A percentile compares a stretch with the other conserved stretches of the same genome.
Conservation (phyloP, 2,329 filamentous ascomycete genomes). For the Calonectria honghensis region DNA sequence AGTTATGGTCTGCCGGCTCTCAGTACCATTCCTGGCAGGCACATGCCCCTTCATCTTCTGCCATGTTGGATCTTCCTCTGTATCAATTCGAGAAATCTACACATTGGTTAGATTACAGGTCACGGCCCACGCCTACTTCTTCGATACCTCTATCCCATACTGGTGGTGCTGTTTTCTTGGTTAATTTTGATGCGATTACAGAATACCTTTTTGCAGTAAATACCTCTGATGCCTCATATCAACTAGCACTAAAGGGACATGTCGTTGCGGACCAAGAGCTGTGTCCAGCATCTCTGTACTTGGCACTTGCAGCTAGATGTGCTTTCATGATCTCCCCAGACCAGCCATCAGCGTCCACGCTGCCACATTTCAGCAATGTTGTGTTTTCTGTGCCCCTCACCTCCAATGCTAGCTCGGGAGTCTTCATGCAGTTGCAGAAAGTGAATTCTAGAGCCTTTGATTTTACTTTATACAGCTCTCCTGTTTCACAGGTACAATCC, state of each 20-base stretch:
- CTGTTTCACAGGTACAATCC: background rate
- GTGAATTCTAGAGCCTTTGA: background rate
- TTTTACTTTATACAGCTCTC: background rate
- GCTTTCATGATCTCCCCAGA: background rate
- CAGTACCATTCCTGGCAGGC: background rate
- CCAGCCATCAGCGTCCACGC: background rate
- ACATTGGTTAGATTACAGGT: conserved; percentile 1
- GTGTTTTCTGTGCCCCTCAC: background rate
- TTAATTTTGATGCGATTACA: background rate
- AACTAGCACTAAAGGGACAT: background rate
- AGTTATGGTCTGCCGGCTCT: background rate
- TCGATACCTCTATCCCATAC: background rate
- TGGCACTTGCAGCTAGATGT: background rate
- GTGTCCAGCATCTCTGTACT: background rate
- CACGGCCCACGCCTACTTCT: background rate
- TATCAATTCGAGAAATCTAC: conserved; percentile 3
- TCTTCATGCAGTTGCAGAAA: background rate
- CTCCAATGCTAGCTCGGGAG: background rate
- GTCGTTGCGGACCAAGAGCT: background rate
- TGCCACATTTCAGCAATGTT: background rate
- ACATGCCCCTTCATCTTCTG: background rate
- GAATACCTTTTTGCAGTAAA: background rate
- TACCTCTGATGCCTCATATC: background rate
- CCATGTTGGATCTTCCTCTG: background rate
- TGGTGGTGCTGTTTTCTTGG: background rate